A percentile compares a stretch with the other conserved stretches of the same genome.
These are phyloP conservation scores for Sporobolomyces phaffii DNA, from an alignment of 768 basidiomycete genomes.

Conservation along the genomic window DNA sequence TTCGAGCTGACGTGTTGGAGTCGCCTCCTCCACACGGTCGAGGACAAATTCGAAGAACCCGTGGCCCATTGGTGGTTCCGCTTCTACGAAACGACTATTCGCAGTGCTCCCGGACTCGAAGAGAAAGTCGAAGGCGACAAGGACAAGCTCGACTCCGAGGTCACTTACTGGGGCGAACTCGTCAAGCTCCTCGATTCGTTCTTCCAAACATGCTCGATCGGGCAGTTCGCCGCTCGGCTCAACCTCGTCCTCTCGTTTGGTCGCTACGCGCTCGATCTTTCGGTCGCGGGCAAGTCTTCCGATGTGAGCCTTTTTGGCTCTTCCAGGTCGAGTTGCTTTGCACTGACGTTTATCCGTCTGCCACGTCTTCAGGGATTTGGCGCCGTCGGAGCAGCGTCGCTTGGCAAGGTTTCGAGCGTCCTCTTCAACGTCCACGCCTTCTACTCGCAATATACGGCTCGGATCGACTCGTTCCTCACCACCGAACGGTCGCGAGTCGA, in stretches of 20 bases:
- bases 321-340: no score
- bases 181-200: constrained; percentile 76
- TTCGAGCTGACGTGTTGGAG: constrained; percentile 86
- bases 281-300: neutral
- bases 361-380: constrained; percentile 26
- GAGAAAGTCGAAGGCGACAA: constrained; percentile 46
- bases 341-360: no score
- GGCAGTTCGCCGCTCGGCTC: constrained; percentile 70
- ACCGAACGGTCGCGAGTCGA: constrained; percentile 62
- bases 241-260: constrained; percentile 62
- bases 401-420: constrained; percentile 57
- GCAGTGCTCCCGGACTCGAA: constrained; percentile 46
- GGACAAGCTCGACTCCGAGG: constrained; percentile 48
- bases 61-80: constrained; percentile 83
- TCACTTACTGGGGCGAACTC: constrained; percentile 53
- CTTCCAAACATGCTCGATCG: constrained; percentile 66
- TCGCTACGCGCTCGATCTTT: constrained; percentile 26
- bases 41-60: constrained; percentile 47
- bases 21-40: constrained; percentile 66
- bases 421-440: constrained; percentile 59
- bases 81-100: constrained; percentile 61
- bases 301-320: no score
- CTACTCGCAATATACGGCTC: constrained; percentile 58
- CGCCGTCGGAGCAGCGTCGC: constrained; percentile 42
- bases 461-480: constrained; percentile 53